Evolutionary conservation across 2,329 filamentous ascomycete genomes (phyloP), one percentile per base, ranked within the genome.

Genomic region (Fusarium oxysporum): DNA sequence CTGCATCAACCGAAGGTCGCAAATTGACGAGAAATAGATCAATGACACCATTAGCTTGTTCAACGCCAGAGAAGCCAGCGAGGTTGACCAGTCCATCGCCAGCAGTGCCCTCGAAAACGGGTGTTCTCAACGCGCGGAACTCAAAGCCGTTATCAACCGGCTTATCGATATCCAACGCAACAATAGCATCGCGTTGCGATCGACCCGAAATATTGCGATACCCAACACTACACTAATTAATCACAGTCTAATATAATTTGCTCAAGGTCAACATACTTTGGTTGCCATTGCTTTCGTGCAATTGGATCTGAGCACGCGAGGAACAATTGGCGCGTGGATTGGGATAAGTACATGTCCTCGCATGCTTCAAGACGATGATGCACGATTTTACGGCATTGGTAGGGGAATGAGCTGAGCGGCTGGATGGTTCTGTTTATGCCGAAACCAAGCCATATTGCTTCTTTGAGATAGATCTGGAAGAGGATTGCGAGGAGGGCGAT

Each of bases 131-230:
- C 2, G 58, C 48, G 5, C 76, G 78, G 21, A 72, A 51, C 6
- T 72, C 57, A 28, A 80, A 77, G 5, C 71, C 65, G 1, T 61
- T 38, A 2, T 61, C 72, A 17, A 40, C 25, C 4, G 77, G 77
- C 38, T 75, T 77, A 55, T 83, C 81, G 21, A 83, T 74, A 25
- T 83, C 74, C 14, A 83, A 28, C 6, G 73, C 78, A 6, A 82
- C 62, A 21, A 83, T 58, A 8, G 78, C 77, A 62, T 83, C 82
- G 21, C 65, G 69, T 6, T 72, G 64, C 2, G 81, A 80, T 5
- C 79, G 79, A 0, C 71, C 80, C 0, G 77, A 76, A 19, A 74
- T 35, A 48, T 82, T 81, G 10, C 78, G 66, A 14, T 44, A 32
- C 1, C 37, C 76, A 21, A 72, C 45, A 38, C 76, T 78, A 0